Conservation (phyloP, 1,139 yeast species). For the Kurtzmaniella quercitrusa region DNA sequence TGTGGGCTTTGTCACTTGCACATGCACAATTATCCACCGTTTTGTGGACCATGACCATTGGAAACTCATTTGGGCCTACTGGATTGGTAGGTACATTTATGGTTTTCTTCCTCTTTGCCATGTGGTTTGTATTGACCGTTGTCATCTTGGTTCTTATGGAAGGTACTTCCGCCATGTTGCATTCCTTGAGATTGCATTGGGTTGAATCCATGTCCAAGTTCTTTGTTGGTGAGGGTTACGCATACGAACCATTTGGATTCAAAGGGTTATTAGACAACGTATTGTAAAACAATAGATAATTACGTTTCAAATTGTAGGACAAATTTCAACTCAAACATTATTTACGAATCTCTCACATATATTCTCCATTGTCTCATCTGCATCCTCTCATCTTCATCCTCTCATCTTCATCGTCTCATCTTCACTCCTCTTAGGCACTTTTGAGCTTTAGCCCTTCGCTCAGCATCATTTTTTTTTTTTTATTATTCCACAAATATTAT, state of each 20-base stretch:
- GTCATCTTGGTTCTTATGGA: conserved; percentile 77
- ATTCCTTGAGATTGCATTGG: conserved; percentile 81
- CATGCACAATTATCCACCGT: conserved; percentile 76
- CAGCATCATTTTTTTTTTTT: not conserved
- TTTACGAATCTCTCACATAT: not conserved
- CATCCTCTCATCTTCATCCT: too few relatives aligned
- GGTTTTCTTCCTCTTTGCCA: conserved; percentile 61
- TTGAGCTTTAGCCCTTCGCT: too few relatives aligned
- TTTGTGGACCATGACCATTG: conserved; percentile 76
- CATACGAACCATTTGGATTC: conserved; percentile 68
- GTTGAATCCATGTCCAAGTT: conserved; percentile 84
- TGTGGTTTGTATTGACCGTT: conserved; percentile 77
- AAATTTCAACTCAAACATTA: too few relatives aligned
- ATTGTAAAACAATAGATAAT: conserved; percentile 13
- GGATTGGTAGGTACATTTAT: conserved; percentile 48
- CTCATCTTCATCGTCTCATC: too few relatives aligned
- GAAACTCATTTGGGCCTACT: conserved; percentile 48
- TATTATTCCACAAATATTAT: not conserved
- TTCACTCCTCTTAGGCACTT: too few relatives aligned
- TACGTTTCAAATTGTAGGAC: not conserved
- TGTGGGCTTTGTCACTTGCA: conserved; percentile 78
- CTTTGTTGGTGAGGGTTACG: conserved; percentile 77
- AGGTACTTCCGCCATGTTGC: conserved; percentile 86
- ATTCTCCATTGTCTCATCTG: not conserved
- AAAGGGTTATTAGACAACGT: conserved; percentile 29